Evolutionary conservation across 805 yeast species (phyloP).

Genomic region (Wickerhamomyces kurtzmanii): DNA sequence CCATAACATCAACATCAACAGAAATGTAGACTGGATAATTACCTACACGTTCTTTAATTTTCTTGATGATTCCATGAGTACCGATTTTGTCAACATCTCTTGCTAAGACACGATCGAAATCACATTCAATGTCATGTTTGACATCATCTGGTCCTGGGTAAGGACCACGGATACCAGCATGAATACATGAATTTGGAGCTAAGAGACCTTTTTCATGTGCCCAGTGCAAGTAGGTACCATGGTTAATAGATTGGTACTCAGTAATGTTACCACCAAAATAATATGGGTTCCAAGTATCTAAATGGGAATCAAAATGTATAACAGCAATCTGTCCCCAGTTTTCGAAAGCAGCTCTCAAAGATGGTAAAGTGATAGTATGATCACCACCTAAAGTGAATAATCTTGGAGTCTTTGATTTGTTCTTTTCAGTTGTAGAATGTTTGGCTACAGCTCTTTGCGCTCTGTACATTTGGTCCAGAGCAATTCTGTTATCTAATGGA

Average conservation of each 20-base stretch:
- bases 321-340: conserved; percentile 34
- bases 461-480: conserved; percentile 47
- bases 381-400: conserved; percentile 46
- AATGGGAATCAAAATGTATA: conserved; percentile 54
- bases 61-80: conserved; percentile 22
- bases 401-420: conserved; percentile 21
- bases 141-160: conserved; percentile 27
- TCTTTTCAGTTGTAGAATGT: conserved; percentile 20
- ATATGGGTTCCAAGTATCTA: conserved; percentile 63
- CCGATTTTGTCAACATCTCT: conserved; percentile 37
- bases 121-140: conserved; percentile 37
- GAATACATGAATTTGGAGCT: conserved; percentile 36
- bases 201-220: conserved; percentile 61
- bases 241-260: conserved; percentile 49
- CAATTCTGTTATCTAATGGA: conserved; percentile 54
- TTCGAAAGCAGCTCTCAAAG: conserved; percentile 36
- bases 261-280: conserved; percentile 55
- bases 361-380: conserved; percentile 42
- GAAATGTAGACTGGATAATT: conserved; percentile 32
- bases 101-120: conserved; percentile 36
- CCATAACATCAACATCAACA: conserved; percentile 42
- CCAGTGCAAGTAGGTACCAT: conserved; percentile 63
- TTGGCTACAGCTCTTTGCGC: conserved; percentile 34
- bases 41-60: conserved; percentile 26
- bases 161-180: conserved; percentile 62